These are phyloP conservation scores for Salix caprea DNA, from an alignment of 345 rosid species.

Conservation along the genomic window DNA sequence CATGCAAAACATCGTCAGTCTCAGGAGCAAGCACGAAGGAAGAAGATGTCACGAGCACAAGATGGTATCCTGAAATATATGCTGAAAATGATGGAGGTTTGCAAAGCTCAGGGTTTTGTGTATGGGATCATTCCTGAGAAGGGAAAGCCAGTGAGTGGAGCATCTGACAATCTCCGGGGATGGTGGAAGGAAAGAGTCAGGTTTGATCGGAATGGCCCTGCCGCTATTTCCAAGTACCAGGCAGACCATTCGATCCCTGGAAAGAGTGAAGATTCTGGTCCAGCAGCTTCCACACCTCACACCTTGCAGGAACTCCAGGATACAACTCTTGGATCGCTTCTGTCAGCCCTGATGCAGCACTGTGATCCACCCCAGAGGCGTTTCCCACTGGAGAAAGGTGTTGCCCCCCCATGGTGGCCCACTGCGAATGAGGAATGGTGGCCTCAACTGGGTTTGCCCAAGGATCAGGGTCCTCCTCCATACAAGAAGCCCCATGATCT, in stretches of 20 bases:
- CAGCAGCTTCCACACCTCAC: constrained; percentile 44
- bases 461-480: constrained; percentile 65
- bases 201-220: constrained; percentile 81
- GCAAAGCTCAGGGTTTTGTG: constrained; percentile 83
- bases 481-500: constrained; percentile 87
- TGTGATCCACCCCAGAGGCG: constrained; percentile 84
- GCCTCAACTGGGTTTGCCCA: constrained; percentile 54
- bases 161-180: constrained; percentile 81
- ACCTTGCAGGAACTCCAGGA: constrained; percentile 73
- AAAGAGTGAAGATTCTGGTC: constrained; percentile 29
- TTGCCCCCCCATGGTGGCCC: constrained; percentile 91
- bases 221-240: constrained; percentile 63
- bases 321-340: constrained; percentile 77
- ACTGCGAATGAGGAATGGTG: constrained; percentile 77
- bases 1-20: constrained; percentile 55
- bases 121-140: constrained; percentile 86
- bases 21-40: constrained; percentile 79
- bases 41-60: constrained; percentile 86
- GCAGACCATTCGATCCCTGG: constrained; percentile 47
- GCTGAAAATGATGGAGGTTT: constrained; percentile 90
- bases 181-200: constrained; percentile 94
- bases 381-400: constrained; percentile 77
- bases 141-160: constrained; percentile 84
- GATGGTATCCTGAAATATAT: constrained; percentile 77
- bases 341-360: constrained; percentile 81